Evolutionary conservation across 1,139 yeast genomes (phyloP), one percentile per base, ranked within the genome.

Genomic region (Diutina sp.): DNA sequence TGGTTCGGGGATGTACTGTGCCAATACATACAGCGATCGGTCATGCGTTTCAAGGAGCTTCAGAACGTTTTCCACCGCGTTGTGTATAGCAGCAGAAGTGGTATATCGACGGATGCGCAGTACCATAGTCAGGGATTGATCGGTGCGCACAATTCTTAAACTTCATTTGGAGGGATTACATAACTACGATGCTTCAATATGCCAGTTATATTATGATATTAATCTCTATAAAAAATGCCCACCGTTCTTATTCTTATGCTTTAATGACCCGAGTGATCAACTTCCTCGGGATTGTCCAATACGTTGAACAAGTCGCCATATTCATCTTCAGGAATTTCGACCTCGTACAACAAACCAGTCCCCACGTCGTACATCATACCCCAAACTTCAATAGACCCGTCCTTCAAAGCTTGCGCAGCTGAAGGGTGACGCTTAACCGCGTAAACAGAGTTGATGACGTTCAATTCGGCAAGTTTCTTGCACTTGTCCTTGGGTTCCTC

Each of bases 351-450:
- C 56, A 78, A 76, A 28, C 98, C 99, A 9, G 88, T 78, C 47
- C 80, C 83, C 52, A 90, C 97, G 66, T 91, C 90, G 71, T 91
- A 93, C 61, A 93, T 81, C 70, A 91, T 72, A 1, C 97, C 98
- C 80, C 90, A 85, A 51, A 93, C 87, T 69, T 89, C 88, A 55
- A 93, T 77, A n/a, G 85, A 83, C n/a, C 87, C 83, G 59, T 75
- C 77, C 59, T 78, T 78, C 61, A 86, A 72, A 9, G 96, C 97
- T 59, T 78, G 77, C 59, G 82, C 78, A 44, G 95, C 96, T 57
- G 87, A 82, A 44, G 89, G 88, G 64, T 86, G 89, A 63, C 90
- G 78, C 61, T 80, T 79, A 59, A 87, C 71, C 2, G 80, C 81
- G 56, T 75, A 71, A 4, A 81, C 83, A 0, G 84, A 79, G 46